These are phyloP conservation scores for Scutellaria barbata DNA, from an alignment of 257 asterid genomes.

Conservation along the genomic window DNA sequence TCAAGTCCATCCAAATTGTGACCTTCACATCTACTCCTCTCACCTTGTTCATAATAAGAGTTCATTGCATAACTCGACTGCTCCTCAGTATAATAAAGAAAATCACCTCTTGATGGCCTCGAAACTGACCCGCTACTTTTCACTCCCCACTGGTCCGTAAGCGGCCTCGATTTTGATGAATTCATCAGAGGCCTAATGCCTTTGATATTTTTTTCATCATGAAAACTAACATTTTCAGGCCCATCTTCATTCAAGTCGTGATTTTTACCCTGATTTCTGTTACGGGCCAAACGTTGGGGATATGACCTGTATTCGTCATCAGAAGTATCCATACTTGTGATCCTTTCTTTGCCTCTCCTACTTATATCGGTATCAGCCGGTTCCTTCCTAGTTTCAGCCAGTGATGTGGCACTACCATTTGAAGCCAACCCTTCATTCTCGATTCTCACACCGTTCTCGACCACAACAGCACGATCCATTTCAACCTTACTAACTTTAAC, in stretches of 20 bases:
- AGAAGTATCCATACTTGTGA: conserved; percentile 40
- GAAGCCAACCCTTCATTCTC: conserved; percentile 42
- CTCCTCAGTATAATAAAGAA: conserved; percentile 59
- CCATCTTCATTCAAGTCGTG: conserved; percentile 42
- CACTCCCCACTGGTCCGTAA: conserved; percentile 40
- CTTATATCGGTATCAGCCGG: conserved; percentile 39
- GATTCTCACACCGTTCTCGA: conserved; percentile 38
- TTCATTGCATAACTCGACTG: conserved; percentile 55
- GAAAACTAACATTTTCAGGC: conserved; percentile 45
- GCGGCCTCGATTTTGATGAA: conserved; percentile 55
- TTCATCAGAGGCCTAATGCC: conserved; percentile 49
- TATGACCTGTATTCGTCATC: conserved; percentile 48
- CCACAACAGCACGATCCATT: conserved; percentile 42
- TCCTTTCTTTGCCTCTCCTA: conserved; percentile 55
- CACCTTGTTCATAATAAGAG: conserved; percentile 57
- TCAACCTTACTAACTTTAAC: conserved; percentile 47
- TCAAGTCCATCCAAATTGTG: conserved; percentile 52
- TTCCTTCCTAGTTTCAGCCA: conserved; percentile 48
- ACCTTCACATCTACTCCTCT: conserved; percentile 50
- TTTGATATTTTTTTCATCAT: conserved; percentile 36
- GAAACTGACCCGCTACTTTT: conserved; percentile 40
- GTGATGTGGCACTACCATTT: conserved; percentile 42
- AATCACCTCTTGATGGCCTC: conserved; percentile 43
- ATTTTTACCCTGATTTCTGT: conserved; percentile 41
- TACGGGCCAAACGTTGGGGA: conserved; percentile 36